Base-by-base conservation (phyloP, 2,329 filamentous ascomycete genomes). In the Fusarium foetens region DNA sequence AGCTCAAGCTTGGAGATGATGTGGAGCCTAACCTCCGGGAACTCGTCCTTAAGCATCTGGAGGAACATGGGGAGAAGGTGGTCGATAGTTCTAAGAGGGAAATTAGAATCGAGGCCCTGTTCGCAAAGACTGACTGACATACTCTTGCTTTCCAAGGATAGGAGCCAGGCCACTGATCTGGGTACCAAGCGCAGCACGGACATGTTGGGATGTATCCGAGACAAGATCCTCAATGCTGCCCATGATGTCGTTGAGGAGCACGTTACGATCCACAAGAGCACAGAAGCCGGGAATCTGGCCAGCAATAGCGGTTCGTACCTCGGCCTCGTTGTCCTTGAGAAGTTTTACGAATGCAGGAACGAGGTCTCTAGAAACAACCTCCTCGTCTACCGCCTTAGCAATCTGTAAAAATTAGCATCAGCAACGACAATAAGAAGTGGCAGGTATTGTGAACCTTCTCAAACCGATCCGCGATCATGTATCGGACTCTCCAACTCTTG, bases 1-100 rank as follows among this genome's bases (percentile, higher is more conserved):
- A 97, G 90, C 85, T 99, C 97, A 61, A 99, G 91, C 84, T 99
- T 99, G n/a, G 96, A 98, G 79, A 99, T 99, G 82, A 99, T 99
- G 84, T 99, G 97, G 66, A 99, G 90, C 71, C 96, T 93, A 57
- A 99, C 96, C 81, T 99, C 96, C 27, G 96, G 96, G 83, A 98
- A 98, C 80, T 99, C 96, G 79, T 99, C 96, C 88, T 98, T 99
- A 78, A 99, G 91, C 96, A 99, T 99, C 82, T 97, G 94, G 59
- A 99, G 88, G 84, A 99, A 98, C 95, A 99, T 99, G 59, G 96
- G 96, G 48, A 99, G 89, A 48, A 99, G 90, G 81, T 99, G 96
- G 76, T 96, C 92, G 75, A 97, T 98, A 35, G 96, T 99, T 83
- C 94, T 96, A 74, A 2, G n/a, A 6, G 39, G 6, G 12, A 19